Conservation (phyloP, 139 green algal genomes). For the Asterochloris erici region DNA sequence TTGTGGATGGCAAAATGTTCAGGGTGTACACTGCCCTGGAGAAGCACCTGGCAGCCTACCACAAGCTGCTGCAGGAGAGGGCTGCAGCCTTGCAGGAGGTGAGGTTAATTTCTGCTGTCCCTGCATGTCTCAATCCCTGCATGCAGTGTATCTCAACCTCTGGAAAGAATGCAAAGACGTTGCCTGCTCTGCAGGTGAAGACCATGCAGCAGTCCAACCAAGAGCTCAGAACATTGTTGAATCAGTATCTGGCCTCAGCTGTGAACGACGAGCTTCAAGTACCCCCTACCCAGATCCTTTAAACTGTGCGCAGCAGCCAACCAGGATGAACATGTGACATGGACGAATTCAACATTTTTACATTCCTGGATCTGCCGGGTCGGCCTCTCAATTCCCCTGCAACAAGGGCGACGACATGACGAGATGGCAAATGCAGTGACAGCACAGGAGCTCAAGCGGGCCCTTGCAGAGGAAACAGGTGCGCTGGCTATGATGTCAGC, state of each 20-base stretch:
- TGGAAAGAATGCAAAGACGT: background rate
- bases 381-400: too few species aligned
- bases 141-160: background rate
- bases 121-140: background rate
- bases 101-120: background rate
- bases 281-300: constrained; percentile 37
- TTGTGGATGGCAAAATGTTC: constrained; percentile 39
- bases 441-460: too few species aligned
- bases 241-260: constrained; percentile 65
- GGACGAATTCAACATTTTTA: too few species aligned
- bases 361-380: too few species aligned
- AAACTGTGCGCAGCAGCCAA: background rate
- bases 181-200: constrained; percentile 32
- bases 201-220: constrained; percentile 67
- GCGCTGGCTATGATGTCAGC: too few species aligned
- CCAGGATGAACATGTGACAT: too few species aligned
- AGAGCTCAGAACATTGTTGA: constrained; percentile 70
- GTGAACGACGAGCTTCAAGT: constrained; percentile 75
- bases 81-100: constrained; percentile 1
- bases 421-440: too few species aligned
- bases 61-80: constrained; percentile 44
- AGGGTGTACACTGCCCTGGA: constrained; percentile 67
- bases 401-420: too few species aligned
- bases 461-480: too few species aligned
- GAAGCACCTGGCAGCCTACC: constrained; percentile 64